Evolutionary conservation across 1,139 yeast genomes (phyloP).

Genomic region (Schizosaccharomyces versatilis): DNA sequence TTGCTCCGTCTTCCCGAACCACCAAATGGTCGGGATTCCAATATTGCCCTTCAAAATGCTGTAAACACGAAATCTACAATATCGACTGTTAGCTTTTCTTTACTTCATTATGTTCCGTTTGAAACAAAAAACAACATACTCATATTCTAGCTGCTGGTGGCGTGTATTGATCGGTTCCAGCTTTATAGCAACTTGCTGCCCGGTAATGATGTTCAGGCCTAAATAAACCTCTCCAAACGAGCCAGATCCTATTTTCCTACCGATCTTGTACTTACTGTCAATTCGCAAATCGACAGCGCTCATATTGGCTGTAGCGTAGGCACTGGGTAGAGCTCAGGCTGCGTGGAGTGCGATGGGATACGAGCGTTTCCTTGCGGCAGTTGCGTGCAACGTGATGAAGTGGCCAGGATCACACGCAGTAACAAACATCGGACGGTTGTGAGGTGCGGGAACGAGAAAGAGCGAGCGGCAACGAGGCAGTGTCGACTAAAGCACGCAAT

Average conservation of each 20-base stretch:
- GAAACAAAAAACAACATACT: slow-evolving; percentile 26
- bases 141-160: slow-evolving; percentile 93
- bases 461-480: too few relatives aligned
- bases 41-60: slow-evolving; percentile 90
- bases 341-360: too few relatives aligned
- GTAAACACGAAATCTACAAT: slow-evolving; percentile 27
- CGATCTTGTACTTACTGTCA: slow-evolving; percentile 84
- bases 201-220: slow-evolving; percentile 71
- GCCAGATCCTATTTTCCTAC: slow-evolving; percentile 91
- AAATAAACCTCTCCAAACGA: slow-evolving; percentile 92
- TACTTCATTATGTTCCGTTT: background rate
- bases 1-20: slow-evolving; percentile 94
- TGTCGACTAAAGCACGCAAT: too few relatives aligned
- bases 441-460: too few relatives aligned
- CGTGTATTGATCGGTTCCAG: slow-evolving; percentile 74
- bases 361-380: too few relatives aligned
- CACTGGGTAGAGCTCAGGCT: too few relatives aligned
- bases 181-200: slow-evolving; percentile 94
- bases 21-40: slow-evolving; percentile 88
- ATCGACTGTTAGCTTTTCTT: background rate
- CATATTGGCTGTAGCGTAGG: background rate
- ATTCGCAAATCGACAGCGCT: slow-evolving; percentile 17
- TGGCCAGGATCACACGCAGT: too few relatives aligned
- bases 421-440: too few relatives aligned
- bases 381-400: too few relatives aligned